Evolutionary conservation across 163 green algal species (phyloP).

Genomic region (Trebouxiophyceae sp.): DNA sequence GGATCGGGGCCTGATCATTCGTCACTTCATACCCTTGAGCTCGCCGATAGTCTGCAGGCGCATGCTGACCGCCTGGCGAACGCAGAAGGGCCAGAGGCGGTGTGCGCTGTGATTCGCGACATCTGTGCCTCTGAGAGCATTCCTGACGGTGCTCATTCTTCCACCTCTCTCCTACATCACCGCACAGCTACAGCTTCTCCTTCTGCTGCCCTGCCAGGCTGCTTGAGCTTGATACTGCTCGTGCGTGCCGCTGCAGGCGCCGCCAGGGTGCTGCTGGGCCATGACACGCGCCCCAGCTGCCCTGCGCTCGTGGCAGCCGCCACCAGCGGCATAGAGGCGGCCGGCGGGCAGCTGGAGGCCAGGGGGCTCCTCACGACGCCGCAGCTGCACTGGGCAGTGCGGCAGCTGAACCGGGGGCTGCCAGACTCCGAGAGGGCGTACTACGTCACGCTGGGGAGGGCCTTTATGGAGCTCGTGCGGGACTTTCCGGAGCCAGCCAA

Average conservation of each 20-base stretch:
- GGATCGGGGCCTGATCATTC: no score
- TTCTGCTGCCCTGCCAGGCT: no score
- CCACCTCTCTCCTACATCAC: no score
- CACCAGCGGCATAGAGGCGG: slow-evolving; percentile 46
- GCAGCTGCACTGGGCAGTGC: slow-evolving; percentile 81
- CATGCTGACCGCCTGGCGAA: slow-evolving; percentile 14
- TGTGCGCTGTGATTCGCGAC: slow-evolving; percentile 21
- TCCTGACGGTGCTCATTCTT: slow-evolving; percentile 5
- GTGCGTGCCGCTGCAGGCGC: neutral
- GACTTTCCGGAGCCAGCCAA: no score
- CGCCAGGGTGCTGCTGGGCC: slow-evolving; percentile 66
- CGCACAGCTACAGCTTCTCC: neutral
- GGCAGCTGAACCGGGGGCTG: slow-evolving; percentile 17
- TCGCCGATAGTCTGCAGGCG: slow-evolving; percentile 14
- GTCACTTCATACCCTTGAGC: no score
- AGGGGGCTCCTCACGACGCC: slow-evolving; percentile 81
- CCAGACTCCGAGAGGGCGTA: slow-evolving; percentile 32
- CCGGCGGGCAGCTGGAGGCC: slow-evolving; percentile 32
- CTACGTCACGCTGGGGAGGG: slow-evolving; percentile 29
- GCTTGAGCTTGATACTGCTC: neutral
- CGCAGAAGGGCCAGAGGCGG: slow-evolving; percentile 36
- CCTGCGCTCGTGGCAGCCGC: slow-evolving; percentile 54
- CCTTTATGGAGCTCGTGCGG: slow-evolving; percentile 5
- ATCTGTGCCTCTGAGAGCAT: slow-evolving; percentile 32
- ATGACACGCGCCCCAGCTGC: slow-evolving; percentile 81